Conservation (phyloP, 768 basidiomycete genomes). For the Lactarius tabidus region DNA sequence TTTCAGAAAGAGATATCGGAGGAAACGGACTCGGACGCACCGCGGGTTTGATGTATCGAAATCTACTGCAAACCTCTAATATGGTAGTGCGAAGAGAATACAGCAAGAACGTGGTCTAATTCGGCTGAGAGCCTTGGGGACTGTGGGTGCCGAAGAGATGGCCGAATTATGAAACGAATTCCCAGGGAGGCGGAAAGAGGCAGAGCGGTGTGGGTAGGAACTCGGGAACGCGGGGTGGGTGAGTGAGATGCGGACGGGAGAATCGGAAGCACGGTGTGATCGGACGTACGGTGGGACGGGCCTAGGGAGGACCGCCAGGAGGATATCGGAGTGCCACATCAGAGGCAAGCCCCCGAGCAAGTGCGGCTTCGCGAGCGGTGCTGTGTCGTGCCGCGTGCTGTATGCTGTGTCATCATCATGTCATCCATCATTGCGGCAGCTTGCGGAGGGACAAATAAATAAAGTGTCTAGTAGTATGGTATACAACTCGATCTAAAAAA, state of each 20-base stretch:
- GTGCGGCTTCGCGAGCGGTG: not conserved
- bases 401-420: no score
- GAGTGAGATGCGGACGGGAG: not conserved
- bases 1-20: not conserved
- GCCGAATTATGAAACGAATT: not conserved
- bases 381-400: not conserved
- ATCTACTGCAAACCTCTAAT: not conserved
- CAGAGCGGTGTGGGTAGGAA: not conserved
- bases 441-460: not conserved
- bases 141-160: not conserved
- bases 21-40: no score
- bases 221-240: not conserved
- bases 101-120: not conserved
- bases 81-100: not conserved
- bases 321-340: not conserved
- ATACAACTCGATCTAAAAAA: no score
- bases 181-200: not conserved
- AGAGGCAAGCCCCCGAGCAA: not conserved
- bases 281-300: not conserved
- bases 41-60: not conserved
- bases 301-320: not conserved
- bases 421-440: no score
- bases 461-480: no score
- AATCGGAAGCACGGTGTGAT: not conserved
- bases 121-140: not conserved